phyloP scores from a whole-genome alignment of 2,329 filamentous ascomycete genomes.

The Pseudogymnoascus sp. region DNA sequence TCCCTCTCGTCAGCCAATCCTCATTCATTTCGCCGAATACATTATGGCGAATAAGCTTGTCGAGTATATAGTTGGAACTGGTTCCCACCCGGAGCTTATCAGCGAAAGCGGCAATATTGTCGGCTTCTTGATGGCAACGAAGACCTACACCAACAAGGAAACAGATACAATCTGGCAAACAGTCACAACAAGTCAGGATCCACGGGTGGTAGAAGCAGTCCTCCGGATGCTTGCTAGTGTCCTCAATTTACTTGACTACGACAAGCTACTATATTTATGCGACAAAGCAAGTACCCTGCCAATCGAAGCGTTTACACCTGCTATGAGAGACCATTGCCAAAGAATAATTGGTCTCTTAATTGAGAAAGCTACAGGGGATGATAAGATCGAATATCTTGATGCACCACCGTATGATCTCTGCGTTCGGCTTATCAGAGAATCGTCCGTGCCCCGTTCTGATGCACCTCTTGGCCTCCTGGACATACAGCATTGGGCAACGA shows the following conservation, averaged over 20 bases:
- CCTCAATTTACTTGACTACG: conserved; percentile 39
- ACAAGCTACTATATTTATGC: conserved; percentile 56
- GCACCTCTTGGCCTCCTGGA: conserved; percentile 50
- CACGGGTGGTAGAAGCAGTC: conserved; percentile 73
- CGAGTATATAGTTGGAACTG: conserved; percentile 80
- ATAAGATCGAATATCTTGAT: conserved; percentile 24
- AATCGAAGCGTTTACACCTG: conserved; percentile 51
- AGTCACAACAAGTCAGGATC: conserved; percentile 72
- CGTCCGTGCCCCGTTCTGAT: conserved; percentile 48
- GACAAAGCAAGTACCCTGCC: conserved; percentile 60
- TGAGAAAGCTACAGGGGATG: conserved; percentile 35
- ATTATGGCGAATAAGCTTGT: conserved; percentile 64
- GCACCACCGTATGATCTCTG: conserved; percentile 46
- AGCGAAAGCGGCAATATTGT: conserved; percentile 73
- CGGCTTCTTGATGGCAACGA: conserved; percentile 75
- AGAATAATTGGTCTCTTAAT: conserved; percentile 43
- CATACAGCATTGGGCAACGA: conserved; percentile 55
- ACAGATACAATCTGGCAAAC: conserved; percentile 80
- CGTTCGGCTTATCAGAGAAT: conserved; percentile 64
- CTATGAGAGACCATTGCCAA: conserved; percentile 55
- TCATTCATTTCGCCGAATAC: conserved; percentile 61
- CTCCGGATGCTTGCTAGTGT: conserved; percentile 53
- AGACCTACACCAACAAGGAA: conserved; percentile 61
- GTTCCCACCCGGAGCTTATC: conserved; percentile 87
- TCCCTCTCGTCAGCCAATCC: conserved; percentile 40